Conservation (phyloP, 306 rosid genomes). For the Citrullus colocynthis region DNA sequence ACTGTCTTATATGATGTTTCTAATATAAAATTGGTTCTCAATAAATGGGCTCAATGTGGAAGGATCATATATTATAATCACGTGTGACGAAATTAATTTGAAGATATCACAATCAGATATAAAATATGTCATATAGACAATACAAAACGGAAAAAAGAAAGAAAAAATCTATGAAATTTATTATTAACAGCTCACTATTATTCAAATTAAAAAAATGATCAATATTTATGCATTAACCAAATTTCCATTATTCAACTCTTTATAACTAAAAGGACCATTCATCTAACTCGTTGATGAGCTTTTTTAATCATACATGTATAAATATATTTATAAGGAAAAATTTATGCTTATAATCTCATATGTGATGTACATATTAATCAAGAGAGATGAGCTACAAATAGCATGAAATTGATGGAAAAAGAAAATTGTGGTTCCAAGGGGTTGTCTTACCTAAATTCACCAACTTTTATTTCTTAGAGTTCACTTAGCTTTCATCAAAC, state of each 20-base stretch:
- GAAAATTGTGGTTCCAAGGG: not conserved
- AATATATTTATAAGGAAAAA: too few relatives aligned
- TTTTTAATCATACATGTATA: too few relatives aligned
- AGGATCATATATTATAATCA: not conserved
- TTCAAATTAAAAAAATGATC: too few relatives aligned
- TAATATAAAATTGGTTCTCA: not conserved
- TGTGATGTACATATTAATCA: not conserved
- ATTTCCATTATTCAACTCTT: too few relatives aligned
- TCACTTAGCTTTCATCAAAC: not conserved
- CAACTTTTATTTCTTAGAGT: not conserved
- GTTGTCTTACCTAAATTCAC: constrained; percentile 4
- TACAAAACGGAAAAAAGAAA: too few relatives aligned
- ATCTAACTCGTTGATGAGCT: too few relatives aligned
- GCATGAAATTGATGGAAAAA: not conserved
- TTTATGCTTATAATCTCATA: not conserved
- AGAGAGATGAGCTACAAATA: not conserved
- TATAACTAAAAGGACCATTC: too few relatives aligned
- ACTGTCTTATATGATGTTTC: not conserved
- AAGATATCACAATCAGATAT: not conserved
- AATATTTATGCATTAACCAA: too few relatives aligned
- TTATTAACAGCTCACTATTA: too few relatives aligned
- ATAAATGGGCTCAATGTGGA: not conserved
- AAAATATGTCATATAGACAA: not conserved
- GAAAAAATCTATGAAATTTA: too few relatives aligned
- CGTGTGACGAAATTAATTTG: not conserved